phyloP scores from a whole-genome alignment of 192 early-diverging fungal genomes.

The Coemansia sp. region DNA sequence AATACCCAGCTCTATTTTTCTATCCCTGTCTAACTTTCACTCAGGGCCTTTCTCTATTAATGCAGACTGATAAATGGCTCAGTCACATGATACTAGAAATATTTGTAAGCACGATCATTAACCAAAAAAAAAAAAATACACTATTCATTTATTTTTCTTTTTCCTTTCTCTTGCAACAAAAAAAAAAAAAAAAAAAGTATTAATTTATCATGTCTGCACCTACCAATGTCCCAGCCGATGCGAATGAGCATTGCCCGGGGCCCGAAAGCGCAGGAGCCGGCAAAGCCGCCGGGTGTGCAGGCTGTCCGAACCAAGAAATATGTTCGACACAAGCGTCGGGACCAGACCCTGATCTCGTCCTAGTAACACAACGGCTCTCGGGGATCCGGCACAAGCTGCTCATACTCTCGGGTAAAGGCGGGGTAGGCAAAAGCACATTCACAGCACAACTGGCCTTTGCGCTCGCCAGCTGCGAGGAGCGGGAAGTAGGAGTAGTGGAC shows the following conservation, averaged over 20 bases:
- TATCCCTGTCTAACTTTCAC: no score
- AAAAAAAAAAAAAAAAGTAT: no score
- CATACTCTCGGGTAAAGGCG: slow-evolving; percentile 96
- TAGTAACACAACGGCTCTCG: slow-evolving; percentile 65
- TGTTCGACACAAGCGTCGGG: slow-evolving; percentile 78
- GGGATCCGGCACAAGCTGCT: slow-evolving; percentile 82
- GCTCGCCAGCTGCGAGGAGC: slow-evolving; percentile 51
- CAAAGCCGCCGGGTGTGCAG: slow-evolving; percentile 72
- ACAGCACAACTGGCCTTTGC: slow-evolving; percentile 87
- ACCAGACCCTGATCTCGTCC: slow-evolving; percentile 74
- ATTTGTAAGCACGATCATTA: no score
- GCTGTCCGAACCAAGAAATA: slow-evolving; percentile 79
- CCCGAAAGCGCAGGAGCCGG: slow-evolving; percentile 73
- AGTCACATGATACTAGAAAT: no score
- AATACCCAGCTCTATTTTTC: no score
- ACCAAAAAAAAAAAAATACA: no score
- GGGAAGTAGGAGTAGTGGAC: slow-evolving; percentile 85
- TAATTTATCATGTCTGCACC: not conserved
- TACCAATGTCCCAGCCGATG: slow-evolving; percentile 14
- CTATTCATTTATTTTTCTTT: no score
- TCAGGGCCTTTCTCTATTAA: no score
- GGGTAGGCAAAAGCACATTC: slow-evolving; percentile 95
- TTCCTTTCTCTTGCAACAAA: no score
- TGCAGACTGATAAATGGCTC: no score
- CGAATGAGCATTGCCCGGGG: slow-evolving; percentile 78